Evolutionary conservation across 2,329 filamentous ascomycete species (phyloP), one percentile per base, ranked within the genome.

Genomic region (Nigrospora sphaerica): DNA sequence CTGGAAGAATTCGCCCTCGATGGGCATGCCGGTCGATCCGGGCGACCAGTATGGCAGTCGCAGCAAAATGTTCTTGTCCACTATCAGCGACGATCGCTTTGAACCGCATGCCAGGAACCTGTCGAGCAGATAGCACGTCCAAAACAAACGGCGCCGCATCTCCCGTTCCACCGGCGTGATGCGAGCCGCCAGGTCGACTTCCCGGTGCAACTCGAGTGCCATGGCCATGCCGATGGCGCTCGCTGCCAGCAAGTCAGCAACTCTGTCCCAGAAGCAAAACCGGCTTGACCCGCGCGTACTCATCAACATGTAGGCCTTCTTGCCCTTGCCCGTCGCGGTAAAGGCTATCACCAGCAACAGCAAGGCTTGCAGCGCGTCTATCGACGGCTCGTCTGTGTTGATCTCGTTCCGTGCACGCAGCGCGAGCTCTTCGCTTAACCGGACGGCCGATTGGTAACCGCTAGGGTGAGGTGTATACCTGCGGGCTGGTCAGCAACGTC

Each of bases 111-210:
- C 80, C 54, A 84, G 77, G 56, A 92, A 93, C n/a, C 86, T 79
- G 60, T 95, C 89, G 64, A 95, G 83, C 23, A 95, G 70, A 57
- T 93, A 95, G 60, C 87, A 92, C 2, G 86, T 84, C 89, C 89
- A 95, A 64, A 95, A 95, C 2, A 95, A 70, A n/a, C 86, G 78
- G 46, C 89, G 75, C 39, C 86, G 77, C 58, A 83, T 82, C 67
- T 95, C 89, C 46, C 85, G 78, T 59, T 95, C 88, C 4, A 80
- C 70, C 0, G 81, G 74, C 0, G 80, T 78, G 12, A 86, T 74
- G 46, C 79, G 77, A 12, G 79, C 70, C 43, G 79, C 77, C 6
- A 72, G 60, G 19, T 88, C 82, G 38, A 85, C 69, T 66, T 95
- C 89, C 32, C 87, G 80, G 59, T 95, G 87, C 3, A 93, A 71